Base-by-base conservation (phyloP, 345 rosid species). In the Euphorbia peplus region DNA sequence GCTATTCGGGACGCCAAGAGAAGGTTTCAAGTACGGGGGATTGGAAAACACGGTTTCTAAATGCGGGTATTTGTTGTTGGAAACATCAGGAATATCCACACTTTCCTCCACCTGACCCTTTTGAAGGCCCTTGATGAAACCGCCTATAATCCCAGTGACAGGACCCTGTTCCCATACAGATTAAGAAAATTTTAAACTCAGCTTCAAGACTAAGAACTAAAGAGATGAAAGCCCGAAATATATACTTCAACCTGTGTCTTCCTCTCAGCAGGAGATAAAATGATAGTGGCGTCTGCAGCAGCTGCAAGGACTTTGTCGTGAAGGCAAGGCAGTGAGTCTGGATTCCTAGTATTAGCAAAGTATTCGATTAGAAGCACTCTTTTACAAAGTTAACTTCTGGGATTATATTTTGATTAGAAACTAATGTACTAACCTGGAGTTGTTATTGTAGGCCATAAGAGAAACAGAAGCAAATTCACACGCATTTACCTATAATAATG, bases 281-380 rank as follows among this genome's bases (percentile, higher is more conserved):
- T 69, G 56, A 75, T 65, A 48, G 88, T 64, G 75, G 90, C 82
- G 51, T 84, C 91, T 61, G 87, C 83, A 75, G 90, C 88, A 60
- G 92, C 90, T 37, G 89, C 89, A 72, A 95, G 84, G 65, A 84
- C 89, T 75, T 85, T 74, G 79, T 90, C 89, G 62, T 89, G 90
- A 79, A 95, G 82, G 75, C 80, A 75, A 67, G 99, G 92, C 70
- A 88, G 84, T 74, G 88, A 86, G 74, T 83, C 86, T 21, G 86
- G 88, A 70, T 86, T 79, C 84, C 99, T 93, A 84, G 64, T 64
- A 73, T 68, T 68, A 64, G 72, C 65, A 61, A 70, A 71, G 59
- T 51, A 47, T 39, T 29, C 12, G 16, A 48, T 37, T 37, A 56
- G 50, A 63, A 46, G 41, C 50, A 2, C 22, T 35, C 42, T 39